Evolutionary conservation across 371 early-diverging fungal genomes (phyloP).

Genomic region (Mucor velutinosus): DNA sequence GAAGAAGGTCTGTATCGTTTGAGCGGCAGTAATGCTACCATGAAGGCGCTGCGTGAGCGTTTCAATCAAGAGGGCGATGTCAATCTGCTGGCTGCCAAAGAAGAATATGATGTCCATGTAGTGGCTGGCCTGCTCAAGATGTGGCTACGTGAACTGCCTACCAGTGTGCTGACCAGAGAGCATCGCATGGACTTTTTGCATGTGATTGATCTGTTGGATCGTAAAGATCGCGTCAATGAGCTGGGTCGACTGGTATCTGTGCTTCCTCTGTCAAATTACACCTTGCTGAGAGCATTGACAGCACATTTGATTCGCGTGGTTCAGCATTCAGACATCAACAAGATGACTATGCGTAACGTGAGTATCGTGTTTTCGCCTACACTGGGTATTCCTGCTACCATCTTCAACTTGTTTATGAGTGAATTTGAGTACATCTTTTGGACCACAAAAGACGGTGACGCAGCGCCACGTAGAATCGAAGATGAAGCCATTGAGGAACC

Average conservation of each 20-base stretch:
- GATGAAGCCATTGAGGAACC: slow-evolving; percentile 20
- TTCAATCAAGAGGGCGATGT: slow-evolving; percentile 76
- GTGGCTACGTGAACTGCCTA: slow-evolving; percentile 80
- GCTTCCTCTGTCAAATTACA: slow-evolving; percentile 65
- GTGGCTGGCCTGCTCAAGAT: slow-evolving; percentile 86
- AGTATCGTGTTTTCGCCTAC: slow-evolving; percentile 79
- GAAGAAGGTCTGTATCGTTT: slow-evolving; percentile 87
- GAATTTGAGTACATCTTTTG: slow-evolving; percentile 70
- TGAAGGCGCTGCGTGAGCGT: slow-evolving; percentile 59
- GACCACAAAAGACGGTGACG: slow-evolving; percentile 46
- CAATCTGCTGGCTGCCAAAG: slow-evolving; percentile 54
- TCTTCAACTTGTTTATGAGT: slow-evolving; percentile 71
- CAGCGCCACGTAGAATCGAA: slow-evolving; percentile 29
- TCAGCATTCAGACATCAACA: slow-evolving; percentile 61
- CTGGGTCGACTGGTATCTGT: slow-evolving; percentile 58
- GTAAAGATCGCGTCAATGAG: slow-evolving; percentile 61
- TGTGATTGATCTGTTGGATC: slow-evolving; percentile 66
- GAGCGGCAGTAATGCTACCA: slow-evolving; percentile 63
- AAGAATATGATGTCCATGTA: slow-evolving; percentile 77
- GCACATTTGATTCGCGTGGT: slow-evolving; percentile 70
- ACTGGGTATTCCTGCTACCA: slow-evolving; percentile 68
- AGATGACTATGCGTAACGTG: slow-evolving; percentile 77
- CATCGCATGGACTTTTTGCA: slow-evolving; percentile 69
- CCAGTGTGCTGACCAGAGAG: slow-evolving; percentile 74
- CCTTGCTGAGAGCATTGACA: slow-evolving; percentile 60